phyloP scores from a whole-genome alignment of 2,329 filamentous ascomycete genomes.

The Ascochyta viciae-villosae region DNA sequence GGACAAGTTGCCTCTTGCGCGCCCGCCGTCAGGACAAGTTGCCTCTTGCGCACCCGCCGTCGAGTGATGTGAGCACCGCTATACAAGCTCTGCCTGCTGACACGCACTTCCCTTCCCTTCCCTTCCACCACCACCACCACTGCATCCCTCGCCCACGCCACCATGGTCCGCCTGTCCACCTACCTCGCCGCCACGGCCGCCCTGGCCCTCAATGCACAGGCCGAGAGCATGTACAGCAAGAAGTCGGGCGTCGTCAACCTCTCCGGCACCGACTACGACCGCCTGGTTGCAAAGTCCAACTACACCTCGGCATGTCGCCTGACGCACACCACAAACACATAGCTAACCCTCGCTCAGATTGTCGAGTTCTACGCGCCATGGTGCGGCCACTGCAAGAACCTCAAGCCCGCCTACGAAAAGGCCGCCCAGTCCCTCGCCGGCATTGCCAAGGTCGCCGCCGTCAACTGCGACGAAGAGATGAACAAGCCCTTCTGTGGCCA shows the following conservation, averaged over 20 bases:
- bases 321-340: constrained; percentile 1
- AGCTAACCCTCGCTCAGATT: constrained; percentile 34
- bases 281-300: constrained; percentile 85
- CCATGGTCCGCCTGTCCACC: constrained; percentile 47
- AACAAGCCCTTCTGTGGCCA: constrained; percentile 88
- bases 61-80: constrained; percentile 27
- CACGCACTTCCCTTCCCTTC: constrained; percentile 9
- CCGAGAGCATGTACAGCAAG: constrained; percentile 82
- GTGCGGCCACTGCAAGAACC: constrained; percentile 96
- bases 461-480: constrained; percentile 91
- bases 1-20: constrained; percentile 31
- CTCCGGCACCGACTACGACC: constrained; percentile 78
- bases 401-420: constrained; percentile 95
- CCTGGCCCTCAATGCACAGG: constrained; percentile 70
- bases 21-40: constrained; percentile 1
- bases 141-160: constrained; percentile 9
- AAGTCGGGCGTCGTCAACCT: constrained; percentile 87
- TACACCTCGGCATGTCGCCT: constrained; percentile 77
- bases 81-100: constrained; percentile 24
- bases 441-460: constrained; percentile 89
- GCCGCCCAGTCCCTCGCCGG: constrained; percentile 88
- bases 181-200: constrained; percentile 64
- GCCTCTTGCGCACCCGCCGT: no score
- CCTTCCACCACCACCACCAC: constrained; percentile 3
- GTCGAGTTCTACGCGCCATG: constrained; percentile 88